Conservation (phyloP, 2,329 filamentous ascomycete species). For the Calonectria multiphialidica region DNA sequence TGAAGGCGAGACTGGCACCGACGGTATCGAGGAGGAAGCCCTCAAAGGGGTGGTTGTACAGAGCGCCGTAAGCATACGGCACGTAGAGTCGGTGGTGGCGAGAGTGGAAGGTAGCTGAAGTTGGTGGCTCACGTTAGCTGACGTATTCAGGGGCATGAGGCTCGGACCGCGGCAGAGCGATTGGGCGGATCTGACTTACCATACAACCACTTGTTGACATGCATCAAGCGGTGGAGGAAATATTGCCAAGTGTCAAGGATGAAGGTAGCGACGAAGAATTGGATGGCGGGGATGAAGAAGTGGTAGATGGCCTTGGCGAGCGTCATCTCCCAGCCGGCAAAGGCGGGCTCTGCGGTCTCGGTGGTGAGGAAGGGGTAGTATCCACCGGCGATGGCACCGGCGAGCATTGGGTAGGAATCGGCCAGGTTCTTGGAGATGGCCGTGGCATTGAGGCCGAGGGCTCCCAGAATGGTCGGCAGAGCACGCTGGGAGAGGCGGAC, state of each 20-base stretch:
- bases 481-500: slow-evolving; percentile 82
- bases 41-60: slow-evolving; percentile 97
- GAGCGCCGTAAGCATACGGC: slow-evolving; percentile 94
- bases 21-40: slow-evolving; percentile 94
- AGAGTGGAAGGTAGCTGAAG: slow-evolving; percentile 87
- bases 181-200: slow-evolving; percentile 67
- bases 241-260: slow-evolving; percentile 98
- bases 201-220: slow-evolving; percentile 97
- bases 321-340: slow-evolving; percentile 85
- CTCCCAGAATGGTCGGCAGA: slow-evolving; percentile 77
- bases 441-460: slow-evolving; percentile 81
- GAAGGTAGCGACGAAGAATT: slow-evolving; percentile 80
- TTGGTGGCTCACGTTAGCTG: slow-evolving; percentile 63
- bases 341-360: slow-evolving; percentile 74
- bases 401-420: slow-evolving; percentile 77
- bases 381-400: slow-evolving; percentile 83
- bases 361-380: slow-evolving; percentile 80
- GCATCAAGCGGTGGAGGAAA: slow-evolving; percentile 96
- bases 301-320: slow-evolving; percentile 85
- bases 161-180: not conserved
- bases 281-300: slow-evolving; percentile 78
- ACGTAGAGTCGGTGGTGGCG: slow-evolving; percentile 97
- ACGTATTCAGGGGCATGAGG: slow-evolving; percentile 6
- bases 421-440: slow-evolving; percentile 82
- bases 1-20: slow-evolving; percentile 86